A percentile compares a stretch with the other conserved stretches of the same genome.
These are phyloP conservation scores for Paraconiothyrium brasiliense DNA, from an alignment of 2,329 filamentous ascomycete genomes.

Conservation along the genomic window DNA sequence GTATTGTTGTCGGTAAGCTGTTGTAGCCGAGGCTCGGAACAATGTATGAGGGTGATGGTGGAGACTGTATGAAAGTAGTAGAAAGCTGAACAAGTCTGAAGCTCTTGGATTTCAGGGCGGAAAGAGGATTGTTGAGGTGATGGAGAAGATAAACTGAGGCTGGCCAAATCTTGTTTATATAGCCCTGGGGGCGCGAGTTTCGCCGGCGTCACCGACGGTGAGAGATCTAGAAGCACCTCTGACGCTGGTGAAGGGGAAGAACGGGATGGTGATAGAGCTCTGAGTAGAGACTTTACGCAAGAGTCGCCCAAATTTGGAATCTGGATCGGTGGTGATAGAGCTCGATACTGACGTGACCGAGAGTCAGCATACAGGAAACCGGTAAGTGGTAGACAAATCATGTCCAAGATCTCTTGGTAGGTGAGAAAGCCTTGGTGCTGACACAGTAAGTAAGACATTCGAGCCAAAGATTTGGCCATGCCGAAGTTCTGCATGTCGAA, in stretches of 20 bases:
- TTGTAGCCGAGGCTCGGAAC: not conserved
- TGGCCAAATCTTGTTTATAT: not conserved
- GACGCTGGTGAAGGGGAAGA: not conserved
- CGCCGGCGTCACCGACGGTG: not conserved
- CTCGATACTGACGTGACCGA: not conserved
- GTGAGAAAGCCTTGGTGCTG: not conserved
- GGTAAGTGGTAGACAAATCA: not conserved
- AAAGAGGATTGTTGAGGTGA: constrained; percentile 1
- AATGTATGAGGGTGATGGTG: constrained; percentile 3
- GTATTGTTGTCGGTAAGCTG: not conserved
- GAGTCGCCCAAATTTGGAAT: too few species aligned
- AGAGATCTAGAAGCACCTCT: not conserved
- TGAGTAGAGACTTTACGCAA: not conserved
- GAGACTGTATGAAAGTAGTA: constrained; percentile 2
- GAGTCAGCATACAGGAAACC: not conserved
- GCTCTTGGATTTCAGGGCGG: constrained; percentile 23
- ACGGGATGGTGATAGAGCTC: not conserved
- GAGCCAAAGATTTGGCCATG: not conserved
- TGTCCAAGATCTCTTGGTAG: too few species aligned
- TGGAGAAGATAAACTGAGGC: not conserved
- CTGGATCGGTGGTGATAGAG: not conserved
- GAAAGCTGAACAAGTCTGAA: constrained; percentile 21
- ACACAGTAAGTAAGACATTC: not conserved
- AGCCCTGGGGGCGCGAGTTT: not conserved
- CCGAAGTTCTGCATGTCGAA: not conserved